These are phyloP conservation scores for Ceraceosorus bombacis DNA, from an alignment of 1,284 basidiomycete genomes.

Conservation along the genomic window DNA sequence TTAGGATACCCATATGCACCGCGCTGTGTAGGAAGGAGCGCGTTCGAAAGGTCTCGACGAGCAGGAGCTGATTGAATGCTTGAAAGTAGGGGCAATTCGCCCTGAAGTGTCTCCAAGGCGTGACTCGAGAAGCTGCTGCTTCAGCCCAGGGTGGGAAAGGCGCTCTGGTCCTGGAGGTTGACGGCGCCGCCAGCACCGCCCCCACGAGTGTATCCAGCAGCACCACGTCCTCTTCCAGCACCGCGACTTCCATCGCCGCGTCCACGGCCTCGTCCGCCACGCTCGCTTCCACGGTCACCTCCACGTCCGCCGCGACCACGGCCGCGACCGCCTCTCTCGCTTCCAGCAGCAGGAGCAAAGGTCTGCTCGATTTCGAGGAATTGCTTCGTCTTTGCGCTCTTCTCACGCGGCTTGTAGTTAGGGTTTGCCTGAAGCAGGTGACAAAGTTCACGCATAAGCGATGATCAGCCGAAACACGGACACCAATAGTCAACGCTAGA, in stretches of 20 bases:
- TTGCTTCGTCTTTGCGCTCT: constrained; percentile 15
- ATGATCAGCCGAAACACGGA: too few relatives aligned
- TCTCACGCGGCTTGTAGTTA: constrained; percentile 16
- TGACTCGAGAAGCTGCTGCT: too few relatives aligned
- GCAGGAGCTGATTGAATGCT: too few relatives aligned
- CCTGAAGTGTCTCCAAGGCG: too few relatives aligned
- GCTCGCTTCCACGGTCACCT: constrained; percentile 11
- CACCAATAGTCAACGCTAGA: too few relatives aligned
- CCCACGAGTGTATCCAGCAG: constrained; percentile 49
- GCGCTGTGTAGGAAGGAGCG: too few relatives aligned
- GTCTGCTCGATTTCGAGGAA: constrained; percentile 19
- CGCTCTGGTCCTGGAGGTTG: constrained; percentile 50
- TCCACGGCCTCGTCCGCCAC: constrained; percentile 13
- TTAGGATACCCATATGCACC: too few relatives aligned
- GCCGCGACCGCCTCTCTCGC: constrained; percentile 14
- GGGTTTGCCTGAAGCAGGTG: too few relatives aligned
- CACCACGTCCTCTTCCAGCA: constrained; percentile 31
- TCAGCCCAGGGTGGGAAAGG: constrained; percentile 45
- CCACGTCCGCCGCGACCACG: constrained; percentile 16
- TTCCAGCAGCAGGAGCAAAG: constrained; percentile 10
- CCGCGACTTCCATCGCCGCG: constrained; percentile 23
- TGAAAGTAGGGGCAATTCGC: too few relatives aligned
- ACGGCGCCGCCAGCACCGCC: constrained; percentile 55
- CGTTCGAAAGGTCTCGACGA: too few relatives aligned
- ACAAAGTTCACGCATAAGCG: too few relatives aligned